Base-by-base conservation (phyloP, 208 protist genomes). In the Wallacemonas collosoma region DNA sequence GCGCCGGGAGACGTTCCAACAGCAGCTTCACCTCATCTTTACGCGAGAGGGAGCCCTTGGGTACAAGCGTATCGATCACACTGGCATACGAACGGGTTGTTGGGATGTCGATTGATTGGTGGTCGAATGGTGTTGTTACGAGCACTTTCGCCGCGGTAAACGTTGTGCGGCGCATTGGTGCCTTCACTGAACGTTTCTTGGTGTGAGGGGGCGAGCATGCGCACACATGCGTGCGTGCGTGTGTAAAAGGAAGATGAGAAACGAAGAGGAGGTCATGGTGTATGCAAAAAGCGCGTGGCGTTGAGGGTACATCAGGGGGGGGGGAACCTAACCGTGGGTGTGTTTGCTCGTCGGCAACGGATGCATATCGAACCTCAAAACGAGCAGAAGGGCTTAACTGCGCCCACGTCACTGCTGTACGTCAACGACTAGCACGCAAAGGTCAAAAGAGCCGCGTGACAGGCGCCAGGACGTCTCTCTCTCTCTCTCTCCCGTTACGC, bases 61-160 rank as follows among this genome's bases (percentile, higher is more conserved):
- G 82, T 3, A 78, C 54, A 44, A 90, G 71, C 17, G 17, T 43
- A 3, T 75, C 64, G 1, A 85, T 66, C 1, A 73, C 58, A 9
- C 39, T 45, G 43, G 45, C 44, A 17, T 50, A 72, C 44, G 67
- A 72, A 11, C 66, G 80, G 1, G 71, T 65, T 11, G 41, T 2
- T 0, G 89, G 86, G 48, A 94, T 39, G 9, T 71, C 68, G 11
- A 92, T 62, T 14, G 82, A 78, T 57, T 94, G 89, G 47, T 87
- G 80, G 71, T 86, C 85, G 68, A 94, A 94, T 1, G 89, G 89
- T 2, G 87, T 90, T 9, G 57, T 47, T 12, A 81, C 75, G 40
- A 80, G 51, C 39, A 92, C 56, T 36, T 70, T 55, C 66, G 55
- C 65, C 15, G 41, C 36, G 12, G 1, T 0, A 4, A 48, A 1